These are phyloP conservation scores for Hyphopichia buzzinii DNA, from an alignment of 1,139 yeast species.

Conservation along the genomic window DNA sequence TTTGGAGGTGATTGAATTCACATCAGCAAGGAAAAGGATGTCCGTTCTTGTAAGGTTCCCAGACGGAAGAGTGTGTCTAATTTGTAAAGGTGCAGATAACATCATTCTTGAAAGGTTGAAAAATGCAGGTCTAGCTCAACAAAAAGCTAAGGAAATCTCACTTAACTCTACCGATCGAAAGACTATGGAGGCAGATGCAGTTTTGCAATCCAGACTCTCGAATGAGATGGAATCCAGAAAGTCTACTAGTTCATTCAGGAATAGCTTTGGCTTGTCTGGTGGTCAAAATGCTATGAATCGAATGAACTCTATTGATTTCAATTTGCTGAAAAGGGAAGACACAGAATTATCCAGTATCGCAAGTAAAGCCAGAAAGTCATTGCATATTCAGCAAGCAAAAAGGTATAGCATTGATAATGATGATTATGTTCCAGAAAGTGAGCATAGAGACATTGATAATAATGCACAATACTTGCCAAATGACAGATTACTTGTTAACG, in stretches of 20 bases:
- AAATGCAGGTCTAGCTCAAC: slow-evolving; percentile 55
- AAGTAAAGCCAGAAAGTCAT: slow-evolving; percentile 56
- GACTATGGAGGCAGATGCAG: slow-evolving; percentile 76
- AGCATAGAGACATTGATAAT: neutral
- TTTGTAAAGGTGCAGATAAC: slow-evolving; percentile 97
- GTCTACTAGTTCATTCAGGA: slow-evolving; percentile 30
- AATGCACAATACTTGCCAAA: slow-evolving; percentile 43
- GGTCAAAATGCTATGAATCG: slow-evolving; percentile 20
- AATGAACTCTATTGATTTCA: slow-evolving; percentile 55
- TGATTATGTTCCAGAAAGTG: slow-evolving; percentile 1
- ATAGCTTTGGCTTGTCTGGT: slow-evolving; percentile 26
- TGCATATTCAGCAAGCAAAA: slow-evolving; percentile 59
- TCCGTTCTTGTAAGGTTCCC: slow-evolving; percentile 81
- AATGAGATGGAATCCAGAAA: slow-evolving; percentile 26
- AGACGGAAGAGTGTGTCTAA: slow-evolving; percentile 68
- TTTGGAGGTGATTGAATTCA: slow-evolving; percentile 79
- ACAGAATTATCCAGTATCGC: slow-evolving; percentile 62
- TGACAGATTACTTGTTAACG: slow-evolving; percentile 66
- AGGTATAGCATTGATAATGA: slow-evolving; percentile 45
- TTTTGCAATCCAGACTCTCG: slow-evolving; percentile 51
- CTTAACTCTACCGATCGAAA: slow-evolving; percentile 61
- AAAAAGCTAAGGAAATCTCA: slow-evolving; percentile 64
- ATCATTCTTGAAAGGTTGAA: slow-evolving; percentile 76
- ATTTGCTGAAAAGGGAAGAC: slow-evolving; percentile 50
- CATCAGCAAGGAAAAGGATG: slow-evolving; percentile 91